phyloP scores from a whole-genome alignment of 257 asterid genomes.

The Prunella vulgaris region DNA sequence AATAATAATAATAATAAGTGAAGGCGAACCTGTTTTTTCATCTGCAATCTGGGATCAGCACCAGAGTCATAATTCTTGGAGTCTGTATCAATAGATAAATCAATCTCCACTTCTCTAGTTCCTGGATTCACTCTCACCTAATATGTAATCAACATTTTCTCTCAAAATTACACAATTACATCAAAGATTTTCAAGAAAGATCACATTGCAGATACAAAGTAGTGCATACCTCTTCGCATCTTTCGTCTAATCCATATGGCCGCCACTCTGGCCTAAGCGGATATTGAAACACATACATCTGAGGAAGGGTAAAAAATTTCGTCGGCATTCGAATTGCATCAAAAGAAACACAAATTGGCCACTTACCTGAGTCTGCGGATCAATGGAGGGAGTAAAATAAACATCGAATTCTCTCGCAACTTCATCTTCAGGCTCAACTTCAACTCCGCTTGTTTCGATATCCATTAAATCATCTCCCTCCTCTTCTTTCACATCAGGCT shows the following conservation, averaged over 20 bases:
- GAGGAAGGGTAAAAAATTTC: slow-evolving; percentile 8
- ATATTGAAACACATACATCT: slow-evolving; percentile 73
- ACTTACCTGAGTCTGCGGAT: slow-evolving; percentile 42
- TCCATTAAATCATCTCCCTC: slow-evolving; percentile 37
- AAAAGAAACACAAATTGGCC: background rate
- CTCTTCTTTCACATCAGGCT: slow-evolving; percentile 26
- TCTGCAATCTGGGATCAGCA: slow-evolving; percentile 39
- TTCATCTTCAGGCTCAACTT: slow-evolving; percentile 37
- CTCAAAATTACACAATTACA: background rate
- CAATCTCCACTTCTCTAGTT: slow-evolving; percentile 66
- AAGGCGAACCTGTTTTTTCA: slow-evolving; percentile 53
- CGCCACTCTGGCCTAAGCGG: slow-evolving; percentile 83
- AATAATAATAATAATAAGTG: background rate
- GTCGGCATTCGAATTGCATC: background rate
- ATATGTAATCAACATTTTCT: slow-evolving; percentile 13
- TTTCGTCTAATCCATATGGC: slow-evolving; percentile 73
- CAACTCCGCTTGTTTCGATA: slow-evolving; percentile 23
- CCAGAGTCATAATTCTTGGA: slow-evolving; percentile 55
- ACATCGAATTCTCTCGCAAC: slow-evolving; percentile 77
- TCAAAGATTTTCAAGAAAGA: background rate
- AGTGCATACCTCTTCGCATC: slow-evolving; percentile 62
- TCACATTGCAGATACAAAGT: slow-evolving; percentile 2
- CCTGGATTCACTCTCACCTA: slow-evolving; percentile 77
- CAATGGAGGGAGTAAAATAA: slow-evolving; percentile 48
- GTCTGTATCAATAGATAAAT: slow-evolving; percentile 56